Evolutionary conservation across 495 filamentous ascomycete species (phyloP), one percentile per base, ranked within the genome.

Genomic region (Lasiosphaeriaceae sp.): DNA sequence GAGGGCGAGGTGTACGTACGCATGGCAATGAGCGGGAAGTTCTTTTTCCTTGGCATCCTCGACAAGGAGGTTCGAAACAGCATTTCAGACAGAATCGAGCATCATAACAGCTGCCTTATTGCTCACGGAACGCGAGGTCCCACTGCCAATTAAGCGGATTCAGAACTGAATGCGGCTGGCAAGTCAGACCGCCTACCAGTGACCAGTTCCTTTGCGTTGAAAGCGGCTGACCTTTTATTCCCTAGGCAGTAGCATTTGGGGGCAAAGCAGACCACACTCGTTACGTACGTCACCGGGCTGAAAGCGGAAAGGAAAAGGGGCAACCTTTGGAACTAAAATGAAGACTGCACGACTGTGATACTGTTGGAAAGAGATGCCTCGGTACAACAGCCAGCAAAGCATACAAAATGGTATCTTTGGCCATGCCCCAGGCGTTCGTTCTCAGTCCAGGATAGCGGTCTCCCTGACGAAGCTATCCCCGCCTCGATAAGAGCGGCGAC

Each of bases 401-500:
- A n/a, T n/a, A n/a, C 26, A 9, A 43, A n/a, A 43, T 6, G 9
- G 16, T 16, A 43, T 3, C 26, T 31, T 31, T 9, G 3, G 39
- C 39, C 14, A n/a, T n/a, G 7, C 39, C 37, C 39, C 5, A 43
- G 8, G 14, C 39, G 39, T 43, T 43, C 39, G 39, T 43, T 43
- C 39, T 43, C 14, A 16, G 12, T 43, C n/a, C 39, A 17, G 14
- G 39, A 43, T 43, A 17, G 39, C n/a, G 39, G 39, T 17, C 9
- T n/a, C 14, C 39, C 47, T 39, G 55, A 37, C 47, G 55, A 58
- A 58, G 55, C 55, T 52, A 56, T 57, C 37, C 34, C 58, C 58
- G 20, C 11, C 39, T 17, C 12, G 44, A 23, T 46, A 61, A 64
- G 45, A 47, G 56, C 56, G 57, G 56, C 62, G 49, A 64, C 56